Evolutionary conservation across 73 alveolate genomes (phyloP).

Genomic region (Paramecium pentaurelia): DNA sequence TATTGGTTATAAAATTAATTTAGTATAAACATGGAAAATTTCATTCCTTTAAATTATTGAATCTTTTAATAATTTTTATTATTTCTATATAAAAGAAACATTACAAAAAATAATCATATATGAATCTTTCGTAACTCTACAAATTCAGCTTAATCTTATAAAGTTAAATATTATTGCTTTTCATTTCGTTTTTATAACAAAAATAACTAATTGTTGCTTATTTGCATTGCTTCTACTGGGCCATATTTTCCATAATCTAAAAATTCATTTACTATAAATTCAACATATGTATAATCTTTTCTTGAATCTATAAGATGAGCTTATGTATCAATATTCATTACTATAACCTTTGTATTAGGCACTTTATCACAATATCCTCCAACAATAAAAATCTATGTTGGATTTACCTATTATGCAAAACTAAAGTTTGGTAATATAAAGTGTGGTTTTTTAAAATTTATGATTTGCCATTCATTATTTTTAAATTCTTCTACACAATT

Average conservation of each 20-base stretch:
- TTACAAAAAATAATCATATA: not conserved
- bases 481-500: not conserved
- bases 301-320: not conserved
- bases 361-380: constrained; percentile 18
- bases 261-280: not conserved
- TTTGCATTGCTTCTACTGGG: not conserved
- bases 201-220: constrained; percentile 19
- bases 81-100: not conserved
- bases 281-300: not conserved
- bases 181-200: constrained; percentile 7
- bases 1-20: too few species aligned
- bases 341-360: not conserved
- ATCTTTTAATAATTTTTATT: too few species aligned
- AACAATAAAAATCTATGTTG: not conserved
- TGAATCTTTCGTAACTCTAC: not conserved
- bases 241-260: constrained; percentile 10
- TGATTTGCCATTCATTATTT: not conserved
- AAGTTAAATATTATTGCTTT: not conserved
- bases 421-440: not conserved
- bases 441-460: not conserved
- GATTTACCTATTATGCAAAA: not conserved
- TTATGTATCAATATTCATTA: not conserved
- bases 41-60: too few species aligned
- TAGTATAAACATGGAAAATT: too few species aligned
- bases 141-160: not conserved